A percentile compares a stretch with the other conserved stretches of the same genome.
These are phyloP conservation scores for Diplodia intermedia DNA, from an alignment of 2,329 filamentous ascomycete genomes.

Conservation along the genomic window DNA sequence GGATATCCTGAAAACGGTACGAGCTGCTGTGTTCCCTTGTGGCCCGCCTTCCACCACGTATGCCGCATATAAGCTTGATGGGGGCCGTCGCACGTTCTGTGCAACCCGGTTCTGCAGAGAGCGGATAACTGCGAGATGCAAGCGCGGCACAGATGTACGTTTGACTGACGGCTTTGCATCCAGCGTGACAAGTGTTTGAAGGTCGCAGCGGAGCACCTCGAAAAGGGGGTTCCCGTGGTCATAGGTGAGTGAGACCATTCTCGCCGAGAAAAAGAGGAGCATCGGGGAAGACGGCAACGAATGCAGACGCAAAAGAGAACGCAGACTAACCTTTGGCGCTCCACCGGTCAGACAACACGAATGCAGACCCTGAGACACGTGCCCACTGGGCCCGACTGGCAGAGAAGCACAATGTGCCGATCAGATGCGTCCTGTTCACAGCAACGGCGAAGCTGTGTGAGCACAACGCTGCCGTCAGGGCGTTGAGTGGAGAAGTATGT, in stretches of 20 bases:
- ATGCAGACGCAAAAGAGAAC: slow-evolving; percentile 12
- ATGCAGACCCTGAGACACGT: slow-evolving; percentile 79
- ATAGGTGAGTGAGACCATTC: slow-evolving; percentile 69
- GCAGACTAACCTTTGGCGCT: slow-evolving; percentile 7
- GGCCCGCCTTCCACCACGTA: slow-evolving; percentile 25
- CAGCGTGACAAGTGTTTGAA: slow-evolving; percentile 72
- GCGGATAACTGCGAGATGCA: slow-evolving; percentile 31
- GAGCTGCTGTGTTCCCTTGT: slow-evolving; percentile 39
- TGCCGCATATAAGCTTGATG: slow-evolving; percentile 30
- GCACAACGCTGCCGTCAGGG: slow-evolving; percentile 87
- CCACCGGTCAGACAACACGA: slow-evolving; percentile 83
- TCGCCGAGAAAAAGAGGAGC: slow-evolving; percentile 17
- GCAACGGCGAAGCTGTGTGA: slow-evolving; percentile 72
- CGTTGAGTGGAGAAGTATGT: slow-evolving; percentile 58
- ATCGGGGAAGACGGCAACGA: not conserved
- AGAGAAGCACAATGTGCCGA: slow-evolving; percentile 71
- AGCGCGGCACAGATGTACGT: slow-evolving; percentile 28
- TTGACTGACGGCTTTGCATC: slow-evolving; percentile 43
- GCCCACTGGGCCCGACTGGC: slow-evolving; percentile 81
- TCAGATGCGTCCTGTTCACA: slow-evolving; percentile 86
- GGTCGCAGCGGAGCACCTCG: slow-evolving; percentile 70
- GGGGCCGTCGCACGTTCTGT: slow-evolving; percentile 39
- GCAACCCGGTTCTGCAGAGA: slow-evolving; percentile 28
- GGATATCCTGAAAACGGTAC: slow-evolving; percentile 78
- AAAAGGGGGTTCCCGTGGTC: slow-evolving; percentile 71